phyloP scores from a whole-genome alignment of 768 basidiomycete species.

The Tylopilus balloui region DNA sequence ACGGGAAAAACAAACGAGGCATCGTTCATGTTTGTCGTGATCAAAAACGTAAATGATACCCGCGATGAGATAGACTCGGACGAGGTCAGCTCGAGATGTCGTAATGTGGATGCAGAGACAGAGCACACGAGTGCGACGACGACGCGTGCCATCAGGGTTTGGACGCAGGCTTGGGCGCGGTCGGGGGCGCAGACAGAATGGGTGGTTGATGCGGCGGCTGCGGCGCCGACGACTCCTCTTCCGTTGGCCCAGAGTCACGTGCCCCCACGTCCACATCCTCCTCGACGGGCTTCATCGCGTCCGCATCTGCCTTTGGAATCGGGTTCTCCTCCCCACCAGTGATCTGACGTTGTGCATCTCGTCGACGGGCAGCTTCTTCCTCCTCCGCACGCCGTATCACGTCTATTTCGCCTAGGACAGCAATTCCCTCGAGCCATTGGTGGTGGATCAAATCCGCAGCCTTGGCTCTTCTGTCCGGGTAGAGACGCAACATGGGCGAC shows the following conservation, averaged over 20 bases:
- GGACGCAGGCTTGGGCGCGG: constrained; percentile 13
- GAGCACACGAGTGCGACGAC: neutral
- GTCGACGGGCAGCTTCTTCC: constrained; percentile 36
- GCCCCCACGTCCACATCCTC: constrained; percentile 26
- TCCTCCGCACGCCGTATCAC: constrained; percentile 63
- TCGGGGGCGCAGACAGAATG: constrained; percentile 32
- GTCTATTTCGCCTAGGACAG: constrained; percentile 89
- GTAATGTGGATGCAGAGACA: neutral
- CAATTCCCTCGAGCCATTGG: constrained; percentile 78
- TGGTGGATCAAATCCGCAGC: constrained; percentile 85
- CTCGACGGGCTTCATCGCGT: constrained; percentile 78
- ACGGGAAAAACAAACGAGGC: neutral
- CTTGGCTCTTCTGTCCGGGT: constrained; percentile 84
- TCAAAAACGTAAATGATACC: constrained; percentile 2
- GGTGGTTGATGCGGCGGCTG: constrained; percentile 27
- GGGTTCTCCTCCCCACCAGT: constrained; percentile 6
- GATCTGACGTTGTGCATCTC: constrained; percentile 10
- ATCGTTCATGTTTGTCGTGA: constrained; percentile 5
- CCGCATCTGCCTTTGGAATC: constrained; percentile 33
- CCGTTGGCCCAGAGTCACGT: constrained; percentile 9
- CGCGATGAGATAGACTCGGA: constrained; percentile 4
- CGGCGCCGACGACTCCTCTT: neutral
- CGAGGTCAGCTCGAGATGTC: constrained; percentile 1
- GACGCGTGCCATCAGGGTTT: neutral
- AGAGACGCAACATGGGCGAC: constrained; percentile 83